Conservation (phyloP, 192 early-diverging fungal genomes). For the Gigaspora rosea region DNA sequence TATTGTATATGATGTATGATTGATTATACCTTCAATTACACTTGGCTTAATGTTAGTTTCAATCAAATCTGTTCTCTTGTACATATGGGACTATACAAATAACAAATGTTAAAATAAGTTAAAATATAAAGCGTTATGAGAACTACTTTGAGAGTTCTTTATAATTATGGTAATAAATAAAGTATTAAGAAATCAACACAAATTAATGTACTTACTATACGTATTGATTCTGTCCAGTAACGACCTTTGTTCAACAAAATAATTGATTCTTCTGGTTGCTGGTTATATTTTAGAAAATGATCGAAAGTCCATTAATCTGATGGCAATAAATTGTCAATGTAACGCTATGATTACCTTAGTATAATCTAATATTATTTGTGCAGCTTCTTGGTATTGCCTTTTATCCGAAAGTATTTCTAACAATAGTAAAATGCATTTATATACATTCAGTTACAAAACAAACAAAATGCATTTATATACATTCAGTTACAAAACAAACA, state of each 20-base stretch:
- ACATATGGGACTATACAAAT: slow-evolving; percentile 48
- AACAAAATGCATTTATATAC: slow-evolving; percentile 31
- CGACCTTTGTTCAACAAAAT: slow-evolving; percentile 67
- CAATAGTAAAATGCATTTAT: slow-evolving; percentile 33
- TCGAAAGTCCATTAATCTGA: too few species aligned
- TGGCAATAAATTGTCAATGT: too few species aligned
- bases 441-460: slow-evolving; percentile 29
- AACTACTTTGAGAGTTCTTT: too few species aligned
- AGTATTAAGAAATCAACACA: too few species aligned
- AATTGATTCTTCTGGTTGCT: slow-evolving; percentile 71
- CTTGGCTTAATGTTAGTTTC: slow-evolving; percentile 76
- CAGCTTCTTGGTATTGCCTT: slow-evolving; percentile 68
- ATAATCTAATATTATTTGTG: slow-evolving; percentile 72
- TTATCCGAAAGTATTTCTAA: slow-evolving; percentile 55
- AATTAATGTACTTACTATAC: slow-evolving; percentile 46
- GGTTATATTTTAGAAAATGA: background rate
- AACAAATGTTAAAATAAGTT: background rate
- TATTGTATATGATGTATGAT: slow-evolving; percentile 25
- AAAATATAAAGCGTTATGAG: too few species aligned
- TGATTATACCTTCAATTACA: slow-evolving; percentile 49
- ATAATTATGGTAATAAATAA: too few species aligned
- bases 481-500: slow-evolving; percentile 21
- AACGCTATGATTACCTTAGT: slow-evolving; percentile 37
- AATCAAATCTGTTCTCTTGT: slow-evolving; percentile 68
- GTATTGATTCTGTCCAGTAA: slow-evolving; percentile 77